These are phyloP conservation scores for Monosporozyma unispora DNA, from an alignment of 805 yeast species.

Conservation along the genomic window DNA sequence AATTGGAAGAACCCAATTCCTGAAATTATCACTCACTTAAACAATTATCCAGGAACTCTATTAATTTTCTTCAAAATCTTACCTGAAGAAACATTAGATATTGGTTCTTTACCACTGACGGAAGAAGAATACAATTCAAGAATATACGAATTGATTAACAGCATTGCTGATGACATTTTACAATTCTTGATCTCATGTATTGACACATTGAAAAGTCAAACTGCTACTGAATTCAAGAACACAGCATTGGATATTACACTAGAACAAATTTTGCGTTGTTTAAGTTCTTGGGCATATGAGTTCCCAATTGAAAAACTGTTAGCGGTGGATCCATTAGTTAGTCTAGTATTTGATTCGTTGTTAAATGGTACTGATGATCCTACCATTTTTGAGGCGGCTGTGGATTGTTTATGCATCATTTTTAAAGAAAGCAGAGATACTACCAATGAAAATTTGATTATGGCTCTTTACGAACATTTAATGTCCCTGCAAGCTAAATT, in stretches of 20 bases:
- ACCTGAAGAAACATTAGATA: slow-evolving; percentile 84
- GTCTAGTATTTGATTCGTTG: slow-evolving; percentile 57
- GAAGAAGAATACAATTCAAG: slow-evolving; percentile 71
- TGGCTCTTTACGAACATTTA: slow-evolving; percentile 60
- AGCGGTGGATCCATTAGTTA: slow-evolving; percentile 52
- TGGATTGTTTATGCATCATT: slow-evolving; percentile 79
- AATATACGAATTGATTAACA: slow-evolving; percentile 50
- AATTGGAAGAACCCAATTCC: slow-evolving; percentile 63
- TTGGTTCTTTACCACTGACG: slow-evolving; percentile 65
- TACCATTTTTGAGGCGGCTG: slow-evolving; percentile 70
- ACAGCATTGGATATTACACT: slow-evolving; percentile 16
- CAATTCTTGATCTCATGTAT: slow-evolving; percentile 46
- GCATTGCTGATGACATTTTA: slow-evolving; percentile 62
- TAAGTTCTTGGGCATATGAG: slow-evolving; percentile 88
- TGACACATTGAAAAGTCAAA: slow-evolving; percentile 8
- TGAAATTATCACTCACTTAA: slow-evolving; percentile 47
- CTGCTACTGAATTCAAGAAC: slow-evolving; percentile 28
- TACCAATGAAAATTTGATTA: slow-evolving; percentile 50
- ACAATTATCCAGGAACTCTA: slow-evolving; percentile 37
- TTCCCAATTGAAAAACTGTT: slow-evolving; percentile 67
- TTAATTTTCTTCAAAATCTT: slow-evolving; percentile 76
- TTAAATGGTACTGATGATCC: slow-evolving; percentile 31
- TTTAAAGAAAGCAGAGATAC: slow-evolving; percentile 75
- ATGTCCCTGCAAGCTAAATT: slow-evolving; percentile 49
- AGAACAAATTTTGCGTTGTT: slow-evolving; percentile 52